A percentile compares a stretch with the other conserved stretches of the same genome.
Evolutionary conservation across 129 eudicot genomes (phyloP).

Genomic region (Lactuca saligna): DNA sequence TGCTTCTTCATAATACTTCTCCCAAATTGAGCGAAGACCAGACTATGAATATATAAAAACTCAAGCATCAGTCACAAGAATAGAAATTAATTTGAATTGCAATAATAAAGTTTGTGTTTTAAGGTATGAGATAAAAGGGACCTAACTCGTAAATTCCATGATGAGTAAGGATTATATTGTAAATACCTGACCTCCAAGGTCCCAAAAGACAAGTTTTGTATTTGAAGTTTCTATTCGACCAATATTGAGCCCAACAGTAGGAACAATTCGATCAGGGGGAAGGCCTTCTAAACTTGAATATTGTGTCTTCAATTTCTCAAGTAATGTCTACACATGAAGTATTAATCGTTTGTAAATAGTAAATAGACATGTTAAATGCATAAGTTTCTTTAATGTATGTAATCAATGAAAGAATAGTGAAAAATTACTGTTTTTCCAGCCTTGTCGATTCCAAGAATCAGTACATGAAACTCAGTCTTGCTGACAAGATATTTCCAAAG

Average conservation of each 20-base stretch:
- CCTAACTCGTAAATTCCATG: not conserved
- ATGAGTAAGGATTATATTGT: constrained; percentile 25
- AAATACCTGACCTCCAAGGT: constrained; percentile 99
- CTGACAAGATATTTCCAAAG: constrained; percentile 85
- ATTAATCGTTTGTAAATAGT: not conserved
- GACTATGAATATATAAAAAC: constrained; percentile 47
- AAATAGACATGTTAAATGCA: not conserved
- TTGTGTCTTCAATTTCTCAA: constrained; percentile 88
- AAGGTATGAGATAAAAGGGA: not conserved
- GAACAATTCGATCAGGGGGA: constrained; percentile 95
- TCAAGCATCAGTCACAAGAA: constrained; percentile 24
- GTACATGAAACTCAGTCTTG: constrained; percentile 98
- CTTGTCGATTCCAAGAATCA: constrained; percentile 96
- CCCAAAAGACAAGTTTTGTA: constrained; percentile 94
- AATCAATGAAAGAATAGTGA: constrained; percentile 13
- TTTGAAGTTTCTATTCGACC: constrained; percentile 92
- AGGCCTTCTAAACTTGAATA: constrained; percentile 90
- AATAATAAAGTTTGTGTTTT: too few species aligned
- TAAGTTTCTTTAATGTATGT: not conserved
- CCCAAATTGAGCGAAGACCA: constrained; percentile 99
- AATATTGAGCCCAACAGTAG: constrained; percentile 97
- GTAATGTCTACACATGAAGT: constrained; percentile 57
- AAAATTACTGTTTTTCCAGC: constrained; percentile 91
- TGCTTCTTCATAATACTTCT: constrained; percentile 97
- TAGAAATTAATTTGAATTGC: not conserved